These are phyloP conservation scores for Wilhelminamyces savonicus DNA, from an alignment of 805 yeast species.

Conservation along the genomic window DNA sequence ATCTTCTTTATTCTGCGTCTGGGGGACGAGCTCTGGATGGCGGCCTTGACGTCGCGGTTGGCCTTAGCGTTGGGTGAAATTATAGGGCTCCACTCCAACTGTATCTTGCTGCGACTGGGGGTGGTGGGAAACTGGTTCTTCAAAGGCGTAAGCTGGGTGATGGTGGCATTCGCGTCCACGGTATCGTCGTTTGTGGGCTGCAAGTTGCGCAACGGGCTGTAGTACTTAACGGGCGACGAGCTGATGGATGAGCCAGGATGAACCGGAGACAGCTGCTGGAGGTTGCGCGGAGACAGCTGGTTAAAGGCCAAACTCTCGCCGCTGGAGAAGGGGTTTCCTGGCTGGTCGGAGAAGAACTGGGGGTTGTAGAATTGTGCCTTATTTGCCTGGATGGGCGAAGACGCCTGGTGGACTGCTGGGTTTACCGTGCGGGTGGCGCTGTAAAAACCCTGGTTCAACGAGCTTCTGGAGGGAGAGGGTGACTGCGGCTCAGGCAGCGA, in stretches of 20 bases:
- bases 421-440: slow-evolving; percentile 6
- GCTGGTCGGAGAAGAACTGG: slow-evolving; percentile 31
- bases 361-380: slow-evolving; percentile 33
- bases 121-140: slow-evolving; percentile 28
- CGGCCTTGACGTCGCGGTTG: slow-evolving; percentile 8
- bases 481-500: slow-evolving; percentile 34
- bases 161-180: slow-evolving; percentile 34
- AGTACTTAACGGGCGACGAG: slow-evolving; percentile 20
- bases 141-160: slow-evolving; percentile 34
- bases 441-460: too few relatives aligned
- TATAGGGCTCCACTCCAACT: slow-evolving; percentile 40
- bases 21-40: slow-evolving; percentile 40
- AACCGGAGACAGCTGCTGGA: slow-evolving; percentile 18
- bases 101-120: slow-evolving; percentile 26
- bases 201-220: slow-evolving; percentile 13
- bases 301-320: too few relatives aligned
- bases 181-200: slow-evolving; percentile 20
- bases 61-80: slow-evolving; percentile 30
- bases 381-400: too few relatives aligned
- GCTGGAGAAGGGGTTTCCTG: slow-evolving; percentile 3
- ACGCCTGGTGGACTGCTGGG: slow-evolving; percentile 23
- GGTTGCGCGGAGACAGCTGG: not conserved
- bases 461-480: slow-evolving; percentile 27
- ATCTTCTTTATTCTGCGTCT: slow-evolving; percentile 45
- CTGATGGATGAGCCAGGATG: slow-evolving; percentile 12